Base-by-base conservation (phyloP, 495 filamentous ascomycete species). In the Rhypophila decipiens region DNA sequence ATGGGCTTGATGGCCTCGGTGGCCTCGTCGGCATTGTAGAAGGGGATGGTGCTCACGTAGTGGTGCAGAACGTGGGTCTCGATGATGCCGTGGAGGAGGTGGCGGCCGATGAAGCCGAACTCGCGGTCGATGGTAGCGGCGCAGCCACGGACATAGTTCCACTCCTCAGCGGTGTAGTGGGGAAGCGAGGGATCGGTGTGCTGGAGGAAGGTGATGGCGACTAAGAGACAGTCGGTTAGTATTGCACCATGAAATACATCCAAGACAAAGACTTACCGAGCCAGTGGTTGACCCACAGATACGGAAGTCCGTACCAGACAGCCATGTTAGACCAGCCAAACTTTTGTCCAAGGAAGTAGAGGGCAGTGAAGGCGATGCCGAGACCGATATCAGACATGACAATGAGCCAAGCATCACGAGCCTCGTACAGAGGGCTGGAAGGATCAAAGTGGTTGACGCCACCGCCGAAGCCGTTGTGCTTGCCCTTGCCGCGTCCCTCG, bases 271-370 rank as follows among this genome's bases (percentile, higher is more conserved):
- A 71, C 82, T 72, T 79, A 85, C 83, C 83, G 44, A 89, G 80
- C 85, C 93, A 98, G 80, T 97, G 91, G 79, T 98, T 95, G 20
- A 97, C 93, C 91, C 91, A 96, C 52, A 97, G 73, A 66, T 96
- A 98, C 9, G 93, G 93, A 47, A 94, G 59, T 60, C 87, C 81
- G 67, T 97, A 98, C 90, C 93, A 97, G 35, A 98, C 84, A 22
- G 85, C 68, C 58, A 97, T 71, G 69, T 95, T 96, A 53, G 74
- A 59, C 78, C 82, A 90, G 61, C 94, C 91, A 56, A 82, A 95
- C 42, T 68, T 88, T 65, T 82, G 76, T 53, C 84, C 64, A 52
- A 79, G 70, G 54, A 80, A 80, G 43, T 85, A 66, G 19, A 79
- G 66, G 35, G 60, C 68, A 22, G 61, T 51, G 53, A 69, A 67